Conservation (phyloP, 2,329 filamentous ascomycete species). For the Trichothecium roseum region DNA sequence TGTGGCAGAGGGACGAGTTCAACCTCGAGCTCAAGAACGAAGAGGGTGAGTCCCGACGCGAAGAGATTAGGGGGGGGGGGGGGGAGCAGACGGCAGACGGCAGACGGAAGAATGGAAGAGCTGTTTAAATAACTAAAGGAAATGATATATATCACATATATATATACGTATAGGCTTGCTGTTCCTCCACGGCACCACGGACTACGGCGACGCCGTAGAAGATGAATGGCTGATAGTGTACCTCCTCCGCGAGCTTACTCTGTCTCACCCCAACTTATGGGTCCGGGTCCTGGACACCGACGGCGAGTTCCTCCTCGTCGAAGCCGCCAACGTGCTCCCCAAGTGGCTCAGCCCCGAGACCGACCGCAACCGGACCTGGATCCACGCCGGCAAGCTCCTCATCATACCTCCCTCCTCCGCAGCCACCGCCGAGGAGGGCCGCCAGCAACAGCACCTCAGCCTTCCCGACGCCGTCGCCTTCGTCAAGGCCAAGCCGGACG, state of each 20-base stretch:
- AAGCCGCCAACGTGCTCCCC: slow-evolving; percentile 80
- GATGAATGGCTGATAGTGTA: slow-evolving; percentile 98
- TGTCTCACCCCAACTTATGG: slow-evolving; percentile 64
- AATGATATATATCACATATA: no score
- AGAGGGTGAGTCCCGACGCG: slow-evolving; percentile 33
- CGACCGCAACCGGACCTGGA: slow-evolving; percentile 81
- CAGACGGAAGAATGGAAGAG: no score
- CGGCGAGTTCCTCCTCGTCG: slow-evolving; percentile 89
- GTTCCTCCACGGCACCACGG: slow-evolving; percentile 67
- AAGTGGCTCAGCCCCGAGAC: slow-evolving; percentile 88
- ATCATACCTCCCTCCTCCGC: slow-evolving; percentile 52
- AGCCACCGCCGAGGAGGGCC: slow-evolving; percentile 12
- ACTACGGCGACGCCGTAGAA: slow-evolving; percentile 89
- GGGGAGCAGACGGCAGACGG: no score
- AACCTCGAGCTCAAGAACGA: slow-evolving; percentile 54
- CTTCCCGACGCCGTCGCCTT: slow-evolving; percentile 53
- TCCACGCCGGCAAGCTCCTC: slow-evolving; percentile 64
- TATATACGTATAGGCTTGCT: slow-evolving; percentile 29
- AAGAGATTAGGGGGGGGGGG: no score
- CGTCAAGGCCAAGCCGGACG: slow-evolving; percentile 43
- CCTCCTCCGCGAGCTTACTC: slow-evolving; percentile 72
- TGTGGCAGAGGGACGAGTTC: slow-evolving; percentile 88
- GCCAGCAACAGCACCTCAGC: slow-evolving; percentile 33
- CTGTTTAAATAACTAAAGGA: no score
- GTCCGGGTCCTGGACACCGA: slow-evolving; percentile 76